phyloP scores from a whole-genome alignment of 2,329 filamentous ascomycete species.

The Emydomyces testavorans region DNA sequence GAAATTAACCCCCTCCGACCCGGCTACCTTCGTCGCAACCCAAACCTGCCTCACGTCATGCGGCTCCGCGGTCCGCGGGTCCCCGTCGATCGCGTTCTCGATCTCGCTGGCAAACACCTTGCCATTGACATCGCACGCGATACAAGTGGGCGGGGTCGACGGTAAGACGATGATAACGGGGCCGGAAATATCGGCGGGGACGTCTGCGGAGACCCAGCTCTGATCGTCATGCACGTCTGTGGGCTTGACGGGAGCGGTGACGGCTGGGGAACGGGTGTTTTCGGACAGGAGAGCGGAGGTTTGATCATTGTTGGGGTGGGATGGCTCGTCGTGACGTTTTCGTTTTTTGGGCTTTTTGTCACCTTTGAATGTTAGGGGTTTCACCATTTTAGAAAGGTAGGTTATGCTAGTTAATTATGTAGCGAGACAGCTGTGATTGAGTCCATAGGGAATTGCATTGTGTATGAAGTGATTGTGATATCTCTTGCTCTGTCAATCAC shows the following conservation, averaged over 20 bases:
- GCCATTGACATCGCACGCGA: conserved; percentile 77
- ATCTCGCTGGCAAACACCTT: conserved; percentile 71
- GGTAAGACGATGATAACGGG: conserved; percentile 75
- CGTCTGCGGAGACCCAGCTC: conserved; percentile 82
- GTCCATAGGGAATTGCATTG: background rate
- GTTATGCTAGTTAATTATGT: background rate
- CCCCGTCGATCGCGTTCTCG: conserved; percentile 78
- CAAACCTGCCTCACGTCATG: conserved; percentile 95
- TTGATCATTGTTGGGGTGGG: conserved; percentile 13
- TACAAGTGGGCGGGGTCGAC: conserved; percentile 57
- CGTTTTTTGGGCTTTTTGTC: conserved; percentile 92
- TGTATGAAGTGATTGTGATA: too few relatives aligned
- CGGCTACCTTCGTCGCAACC: conserved; percentile 73
- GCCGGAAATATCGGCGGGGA: conserved; percentile 60
- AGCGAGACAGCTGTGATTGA: background rate
- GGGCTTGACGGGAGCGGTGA: conserved; percentile 25
- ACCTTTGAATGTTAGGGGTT: conserved; percentile 88
- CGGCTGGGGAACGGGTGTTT: conserved; percentile 17
- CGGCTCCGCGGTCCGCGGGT: conserved; percentile 76
- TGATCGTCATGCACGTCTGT: conserved; percentile 52
- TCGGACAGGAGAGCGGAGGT: background rate
- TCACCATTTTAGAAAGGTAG: conserved; percentile 42
- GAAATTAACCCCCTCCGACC: conserved; percentile 70
- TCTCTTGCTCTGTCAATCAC: too few relatives aligned
- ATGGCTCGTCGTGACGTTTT: conserved; percentile 51